Percentiles rank a stretch among this genome's conserved stretches.
These are phyloP conservation scores for Falciphora oryzae DNA, from an alignment of 2,329 filamentous ascomycete genomes.

Conservation along the genomic window DNA sequence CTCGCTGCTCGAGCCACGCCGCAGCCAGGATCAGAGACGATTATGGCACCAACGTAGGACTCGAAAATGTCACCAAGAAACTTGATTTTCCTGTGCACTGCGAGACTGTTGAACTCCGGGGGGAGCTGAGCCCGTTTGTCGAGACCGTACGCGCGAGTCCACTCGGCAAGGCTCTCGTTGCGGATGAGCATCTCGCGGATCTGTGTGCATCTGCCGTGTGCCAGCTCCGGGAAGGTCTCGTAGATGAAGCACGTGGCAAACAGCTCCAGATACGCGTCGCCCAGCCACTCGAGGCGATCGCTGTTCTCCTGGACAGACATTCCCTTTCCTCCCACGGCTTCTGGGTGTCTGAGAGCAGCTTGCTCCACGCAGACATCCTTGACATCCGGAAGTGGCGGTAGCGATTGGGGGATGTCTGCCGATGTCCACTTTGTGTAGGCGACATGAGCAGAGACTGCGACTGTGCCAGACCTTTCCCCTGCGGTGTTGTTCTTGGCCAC, in stretches of 20 bases:
- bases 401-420: conserved; percentile 38
- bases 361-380: conserved; percentile 52
- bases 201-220: conserved; percentile 66
- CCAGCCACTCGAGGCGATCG: conserved; percentile 82
- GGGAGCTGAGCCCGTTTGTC: conserved; percentile 57
- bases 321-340: conserved; percentile 29
- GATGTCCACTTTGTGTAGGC: conserved; percentile 43
- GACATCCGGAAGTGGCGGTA: conserved; percentile 58
- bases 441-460: conserved; percentile 14
- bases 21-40: conserved; percentile 58
- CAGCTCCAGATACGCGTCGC: conserved; percentile 71
- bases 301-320: conserved; percentile 49
- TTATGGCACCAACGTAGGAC: conserved; percentile 76
- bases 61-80: conserved; percentile 76
- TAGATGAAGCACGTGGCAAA: conserved; percentile 71
- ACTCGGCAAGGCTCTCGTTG: conserved; percentile 70
- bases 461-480: not conserved
- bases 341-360: conserved; percentile 61
- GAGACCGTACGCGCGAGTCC: conserved; percentile 65
- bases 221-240: conserved; percentile 59
- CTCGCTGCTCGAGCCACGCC: conserved; percentile 56
- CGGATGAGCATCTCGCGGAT: conserved; percentile 74
- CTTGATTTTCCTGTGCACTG: conserved; percentile 57
- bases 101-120: conserved; percentile 28
- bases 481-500: not conserved